Conservation (phyloP, 2,329 filamentous ascomycete genomes). For the Colletotrichum melonis region DNA sequence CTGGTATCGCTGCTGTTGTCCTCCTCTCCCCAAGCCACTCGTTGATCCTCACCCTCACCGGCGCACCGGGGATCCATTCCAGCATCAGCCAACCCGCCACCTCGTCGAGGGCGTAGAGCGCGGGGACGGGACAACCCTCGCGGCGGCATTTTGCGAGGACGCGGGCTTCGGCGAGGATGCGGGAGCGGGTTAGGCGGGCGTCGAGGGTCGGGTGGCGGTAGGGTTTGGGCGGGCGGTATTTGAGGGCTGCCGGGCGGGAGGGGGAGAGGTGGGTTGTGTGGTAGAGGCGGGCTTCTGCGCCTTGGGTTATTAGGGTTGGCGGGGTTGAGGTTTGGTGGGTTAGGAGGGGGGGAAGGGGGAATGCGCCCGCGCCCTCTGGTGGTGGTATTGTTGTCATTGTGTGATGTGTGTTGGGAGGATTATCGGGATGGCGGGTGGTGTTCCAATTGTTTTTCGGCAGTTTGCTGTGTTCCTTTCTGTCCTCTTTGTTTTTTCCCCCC, state of each 20-base stretch:
- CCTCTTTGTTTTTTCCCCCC: not conserved
- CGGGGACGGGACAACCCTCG: constrained; percentile 85
- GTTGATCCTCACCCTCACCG: constrained; percentile 78
- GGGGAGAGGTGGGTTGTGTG: constrained; percentile 82
- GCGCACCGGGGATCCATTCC: constrained; percentile 84
- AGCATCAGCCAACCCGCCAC: constrained; percentile 79
- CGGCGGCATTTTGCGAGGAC: constrained; percentile 82
- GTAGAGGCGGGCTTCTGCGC: constrained; percentile 95
- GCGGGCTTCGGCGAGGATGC: constrained; percentile 89
- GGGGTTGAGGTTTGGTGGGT: constrained; percentile 67
- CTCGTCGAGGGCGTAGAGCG: constrained; percentile 77
- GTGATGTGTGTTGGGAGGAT: not conserved
- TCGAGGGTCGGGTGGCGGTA: constrained; percentile 95
- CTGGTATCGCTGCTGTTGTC: constrained; percentile 36
- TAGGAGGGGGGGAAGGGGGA: constrained; percentile 74
- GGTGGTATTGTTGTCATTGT: not conserved
- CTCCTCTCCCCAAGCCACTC: constrained; percentile 63
- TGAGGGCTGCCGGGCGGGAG: constrained; percentile 79
- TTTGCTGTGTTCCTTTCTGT: not conserved
- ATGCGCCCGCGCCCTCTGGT: constrained; percentile 36
- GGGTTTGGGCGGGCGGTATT: constrained; percentile 89
- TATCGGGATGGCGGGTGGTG: not conserved
- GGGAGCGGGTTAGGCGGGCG: constrained; percentile 84
- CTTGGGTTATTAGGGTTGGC: constrained; percentile 84
- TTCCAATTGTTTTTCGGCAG: not conserved